phyloP scores from a whole-genome alignment of 495 filamentous ascomycete genomes.

The Aspergillus saccharolyticus region DNA sequence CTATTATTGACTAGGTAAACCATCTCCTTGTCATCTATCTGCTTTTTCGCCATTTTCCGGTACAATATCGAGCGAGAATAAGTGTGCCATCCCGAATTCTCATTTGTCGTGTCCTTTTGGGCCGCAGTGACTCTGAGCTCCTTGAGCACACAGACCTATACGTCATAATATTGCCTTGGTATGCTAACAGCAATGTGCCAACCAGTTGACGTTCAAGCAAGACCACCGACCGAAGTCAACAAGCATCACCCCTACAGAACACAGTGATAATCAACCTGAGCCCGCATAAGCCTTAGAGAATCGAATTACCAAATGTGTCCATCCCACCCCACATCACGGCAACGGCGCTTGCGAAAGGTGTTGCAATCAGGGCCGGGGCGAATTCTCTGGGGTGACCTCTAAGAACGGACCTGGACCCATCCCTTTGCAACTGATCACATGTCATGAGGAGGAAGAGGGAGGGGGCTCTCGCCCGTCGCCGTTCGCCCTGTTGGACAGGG shows the following conservation, averaged over 20 bases:
- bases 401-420: not conserved
- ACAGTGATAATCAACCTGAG: not conserved
- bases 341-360: conserved; percentile 3
- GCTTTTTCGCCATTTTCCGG: not conserved
- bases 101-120: not conserved
- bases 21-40: not conserved
- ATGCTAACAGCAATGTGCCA: too few species aligned
- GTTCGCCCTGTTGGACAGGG: conserved; percentile 2
- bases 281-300: not conserved
- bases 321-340: not conserved
- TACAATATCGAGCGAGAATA: not conserved
- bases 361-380: conserved; percentile 1
- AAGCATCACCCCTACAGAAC: too few species aligned
- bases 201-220: too few species aligned
- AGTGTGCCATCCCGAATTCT: not conserved
- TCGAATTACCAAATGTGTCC: not conserved
- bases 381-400: not conserved
- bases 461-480: not conserved
- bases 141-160: too few species aligned
- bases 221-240: not conserved
- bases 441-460: not conserved
- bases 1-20: not conserved
- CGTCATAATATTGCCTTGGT: too few species aligned
- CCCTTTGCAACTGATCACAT: not conserved
- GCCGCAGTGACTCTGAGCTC: not conserved